phyloP scores from a whole-genome alignment of 1,284 basidiomycete genomes.

The Rhizoctonia solani region DNA sequence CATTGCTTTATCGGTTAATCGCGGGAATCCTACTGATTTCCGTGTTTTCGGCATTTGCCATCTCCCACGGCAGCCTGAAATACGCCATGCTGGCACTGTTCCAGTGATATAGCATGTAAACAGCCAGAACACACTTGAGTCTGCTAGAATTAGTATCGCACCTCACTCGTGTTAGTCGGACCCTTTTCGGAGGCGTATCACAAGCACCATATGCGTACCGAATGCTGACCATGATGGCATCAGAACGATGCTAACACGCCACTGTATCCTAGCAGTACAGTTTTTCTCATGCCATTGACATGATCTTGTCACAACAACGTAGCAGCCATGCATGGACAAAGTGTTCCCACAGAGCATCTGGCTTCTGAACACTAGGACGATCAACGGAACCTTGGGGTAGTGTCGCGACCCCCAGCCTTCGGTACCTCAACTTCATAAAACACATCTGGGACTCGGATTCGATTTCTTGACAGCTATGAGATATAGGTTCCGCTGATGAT shows the following conservation, averaged over 20 bases:
- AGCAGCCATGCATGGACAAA: not conserved
- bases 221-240: not conserved
- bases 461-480: not conserved
- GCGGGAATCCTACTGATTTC: not conserved
- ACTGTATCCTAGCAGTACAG: not conserved
- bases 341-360: conserved; percentile 4
- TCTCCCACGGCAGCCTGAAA: too few relatives aligned
- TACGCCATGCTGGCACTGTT: too few relatives aligned
- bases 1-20: conserved; percentile 3
- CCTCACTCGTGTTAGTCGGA: not conserved
- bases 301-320: not conserved
- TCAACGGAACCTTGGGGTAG: not conserved
- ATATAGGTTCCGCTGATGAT: not conserved
- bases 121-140: too few relatives aligned
- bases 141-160: too few relatives aligned
- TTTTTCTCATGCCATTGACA: not conserved
- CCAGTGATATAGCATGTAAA: too few relatives aligned
- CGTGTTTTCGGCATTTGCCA: conserved; percentile 20
- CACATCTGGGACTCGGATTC: not conserved
- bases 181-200: not conserved
- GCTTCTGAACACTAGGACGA: not conserved
- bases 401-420: not conserved
- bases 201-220: not conserved
- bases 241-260: not conserved
- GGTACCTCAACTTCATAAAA: not conserved